phyloP scores from a whole-genome alignment of 2,329 filamentous ascomycete genomes.

The Pestalotiopsis sp. region DNA sequence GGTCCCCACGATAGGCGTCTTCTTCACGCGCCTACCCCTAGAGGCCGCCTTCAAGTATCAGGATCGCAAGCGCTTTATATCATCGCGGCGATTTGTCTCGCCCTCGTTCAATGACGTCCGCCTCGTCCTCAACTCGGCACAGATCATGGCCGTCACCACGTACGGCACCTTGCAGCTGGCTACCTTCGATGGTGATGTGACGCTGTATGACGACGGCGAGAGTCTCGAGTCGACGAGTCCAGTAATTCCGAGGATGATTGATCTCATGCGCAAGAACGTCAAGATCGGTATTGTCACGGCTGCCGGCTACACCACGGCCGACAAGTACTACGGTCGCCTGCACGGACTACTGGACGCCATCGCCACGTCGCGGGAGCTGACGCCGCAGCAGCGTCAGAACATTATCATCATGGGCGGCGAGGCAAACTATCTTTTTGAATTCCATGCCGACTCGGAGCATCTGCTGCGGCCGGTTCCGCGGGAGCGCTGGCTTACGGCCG shows the following conservation, averaged over 20 bases:
- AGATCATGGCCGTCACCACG: constrained; percentile 86
- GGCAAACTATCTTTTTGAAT: constrained; percentile 92
- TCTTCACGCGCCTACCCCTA: constrained; percentile 86
- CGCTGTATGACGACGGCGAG: constrained; percentile 88
- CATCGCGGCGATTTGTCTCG: constrained; percentile 87
- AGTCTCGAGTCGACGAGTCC: constrained; percentile 76
- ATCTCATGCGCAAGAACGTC: constrained; percentile 76
- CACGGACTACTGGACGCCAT: constrained; percentile 86
- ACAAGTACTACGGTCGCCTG: constrained; percentile 83
- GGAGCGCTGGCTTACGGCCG: constrained; percentile 72
- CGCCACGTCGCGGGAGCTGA: constrained; percentile 59
- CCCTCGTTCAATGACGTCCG: constrained; percentile 97
- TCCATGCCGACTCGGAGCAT: constrained; percentile 64
- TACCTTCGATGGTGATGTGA: constrained; percentile 98
- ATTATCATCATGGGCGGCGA: constrained; percentile 94
- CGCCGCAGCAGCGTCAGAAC: constrained; percentile 70
- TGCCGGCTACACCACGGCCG: constrained; percentile 88
- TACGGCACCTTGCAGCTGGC: constrained; percentile 76
- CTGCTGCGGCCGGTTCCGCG: constrained; percentile 70
- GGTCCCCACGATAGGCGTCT: constrained; percentile 87
- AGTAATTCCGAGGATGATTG: constrained; percentile 69
- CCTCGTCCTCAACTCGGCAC: constrained; percentile 90
- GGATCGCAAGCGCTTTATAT: constrained; percentile 84
- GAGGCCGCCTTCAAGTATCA: constrained; percentile 92
- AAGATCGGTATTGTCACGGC: constrained; percentile 96